Evolutionary conservation across 192 early-diverging fungal species (phyloP).

Genomic region (Borealophlyctis nickersoniae): DNA sequence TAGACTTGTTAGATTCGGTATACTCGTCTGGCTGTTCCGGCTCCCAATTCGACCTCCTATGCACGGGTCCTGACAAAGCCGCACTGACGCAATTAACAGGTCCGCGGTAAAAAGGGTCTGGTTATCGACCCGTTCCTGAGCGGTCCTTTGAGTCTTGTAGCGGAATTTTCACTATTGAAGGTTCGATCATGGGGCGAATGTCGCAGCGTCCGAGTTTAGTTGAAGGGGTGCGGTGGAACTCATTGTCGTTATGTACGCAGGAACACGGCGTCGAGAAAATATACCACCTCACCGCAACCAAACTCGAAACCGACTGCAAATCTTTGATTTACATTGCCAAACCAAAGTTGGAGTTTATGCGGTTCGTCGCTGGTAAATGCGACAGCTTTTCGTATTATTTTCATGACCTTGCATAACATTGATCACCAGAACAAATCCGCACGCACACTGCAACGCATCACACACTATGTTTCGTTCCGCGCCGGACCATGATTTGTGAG

Average conservation of each 20-base stretch:
- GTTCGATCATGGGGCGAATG: conserved; percentile 27
- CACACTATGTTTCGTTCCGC: conserved; percentile 79
- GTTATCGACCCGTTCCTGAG: conserved; percentile 83
- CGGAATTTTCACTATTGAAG: conserved; percentile 84
- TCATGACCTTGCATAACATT: neutral
- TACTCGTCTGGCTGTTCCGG: neutral
- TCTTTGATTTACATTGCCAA: conserved; percentile 82
- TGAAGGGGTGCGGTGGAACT: neutral
- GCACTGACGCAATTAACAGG: conserved; percentile 37
- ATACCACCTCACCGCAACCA: conserved; percentile 70
- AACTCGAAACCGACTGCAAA: conserved; percentile 66
- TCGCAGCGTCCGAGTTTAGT: neutral
- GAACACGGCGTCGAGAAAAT: conserved; percentile 97
- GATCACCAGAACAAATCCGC: conserved; percentile 15
- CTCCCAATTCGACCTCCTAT: neutral
- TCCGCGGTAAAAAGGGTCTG: conserved; percentile 84
- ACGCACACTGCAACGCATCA: conserved; percentile 5
- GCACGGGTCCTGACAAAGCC: neutral
- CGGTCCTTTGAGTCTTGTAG: conserved; percentile 79
- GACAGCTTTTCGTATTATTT: conserved; percentile 1
- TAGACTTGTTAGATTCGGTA: conserved; percentile 76
- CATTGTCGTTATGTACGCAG: conserved; percentile 36
- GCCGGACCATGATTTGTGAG: conserved; percentile 86
- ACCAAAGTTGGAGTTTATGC: conserved; percentile 70
- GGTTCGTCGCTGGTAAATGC: conserved; percentile 21